Evolutionary conservation across 176 grass and related monocot species (phyloP), one percentile per base, ranked within the genome.

Genomic region (Oryza coarctata): DNA sequence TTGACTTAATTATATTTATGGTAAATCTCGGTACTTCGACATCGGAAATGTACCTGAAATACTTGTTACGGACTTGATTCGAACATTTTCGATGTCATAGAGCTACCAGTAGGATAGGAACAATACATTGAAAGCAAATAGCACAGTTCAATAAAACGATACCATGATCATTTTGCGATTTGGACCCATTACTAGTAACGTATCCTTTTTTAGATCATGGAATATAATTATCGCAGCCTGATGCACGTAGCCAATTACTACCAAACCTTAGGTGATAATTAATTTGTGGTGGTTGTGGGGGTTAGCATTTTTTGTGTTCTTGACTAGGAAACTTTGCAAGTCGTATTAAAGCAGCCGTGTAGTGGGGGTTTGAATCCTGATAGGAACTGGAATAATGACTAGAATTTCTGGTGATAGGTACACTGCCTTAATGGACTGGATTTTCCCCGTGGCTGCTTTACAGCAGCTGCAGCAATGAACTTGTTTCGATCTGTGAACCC

Each of bases 361-460:
- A 26, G 25, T 33, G 23, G 31, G 20, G 34, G 55, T 17, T 63
- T 3, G 14, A 68, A 69, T 76, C 15, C 65, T 26, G 36, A 82
- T 25, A 70, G 64, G 31, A 82, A 77, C 63, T 32, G 28, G 71
- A 52, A 73, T 11, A 8, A 12, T 55, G 17, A 55, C 27, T 35
- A 80, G 12, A 64, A 14, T 29, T 38, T 25, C 68, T 72, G 18
- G 50, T 82, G 79, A 71, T 38, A 33, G 73, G 69, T 70, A 55
- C 36, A 7, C 6, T n/a, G 30, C 49, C 25, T 28, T 29, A 27
- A 65, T 63, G 36, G 15, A 45, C 9, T 81, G 35, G 15, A 72
- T 40, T 65, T 23, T 50, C 77, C 26, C 36, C n/a, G n/a, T n/a
- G n/a, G n/a, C n/a, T n/a, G n/a, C n/a, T n/a, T 33, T 33, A 33